Evolutionary conservation across 768 basidiomycete genomes (phyloP), one percentile per base, ranked within the genome.

Genomic region (Hirschioporus abietinus): DNA sequence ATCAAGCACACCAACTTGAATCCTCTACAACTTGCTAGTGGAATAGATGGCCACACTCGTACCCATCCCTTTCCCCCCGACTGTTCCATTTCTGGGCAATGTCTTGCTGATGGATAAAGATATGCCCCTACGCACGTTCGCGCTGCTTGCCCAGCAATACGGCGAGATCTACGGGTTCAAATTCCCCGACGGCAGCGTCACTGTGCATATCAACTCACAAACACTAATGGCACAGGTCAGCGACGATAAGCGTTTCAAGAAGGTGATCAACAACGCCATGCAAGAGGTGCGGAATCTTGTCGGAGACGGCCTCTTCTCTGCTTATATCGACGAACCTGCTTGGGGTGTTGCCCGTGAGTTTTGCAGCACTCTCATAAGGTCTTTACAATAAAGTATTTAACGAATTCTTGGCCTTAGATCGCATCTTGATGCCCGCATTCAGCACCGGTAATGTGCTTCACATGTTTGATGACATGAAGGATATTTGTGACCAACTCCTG

Each of bases 381-480:
- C n/a, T n/a, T 52, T 52, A 15, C 12, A 12, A 3, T 52, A 20
- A 52, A 52, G 12, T 52, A 52, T 20, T 3, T 52, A 10, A 20
- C 42, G 12, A 15, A 20, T 52, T 20, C 20, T 52, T 52, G 35
- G 15, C 35, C 12, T 12, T 52, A 79, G 78, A 79, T 66, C 77
- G 80, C 34, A 72, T 81, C 65, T 74, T 81, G 23, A 76, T 78
- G 72, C 80, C 80, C 25, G 77, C 77, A 1, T 80, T 84, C 71
- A 80, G 82, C n/a, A 77, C 81, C 1, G 71, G 75, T 10, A 74
- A 77, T 2, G 78, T 85, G 60, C 77, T 77, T 35, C 76, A 75
- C 66, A 84, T 85, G 83, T 79, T 83, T 68, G 77, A 78, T 35
- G 80, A 80, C 65, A 84, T 83, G 83, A 69, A 76, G 7, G 83